Conservation (phyloP, 495 filamentous ascomycete genomes). For the Annulohypoxylon moriforme region DNA sequence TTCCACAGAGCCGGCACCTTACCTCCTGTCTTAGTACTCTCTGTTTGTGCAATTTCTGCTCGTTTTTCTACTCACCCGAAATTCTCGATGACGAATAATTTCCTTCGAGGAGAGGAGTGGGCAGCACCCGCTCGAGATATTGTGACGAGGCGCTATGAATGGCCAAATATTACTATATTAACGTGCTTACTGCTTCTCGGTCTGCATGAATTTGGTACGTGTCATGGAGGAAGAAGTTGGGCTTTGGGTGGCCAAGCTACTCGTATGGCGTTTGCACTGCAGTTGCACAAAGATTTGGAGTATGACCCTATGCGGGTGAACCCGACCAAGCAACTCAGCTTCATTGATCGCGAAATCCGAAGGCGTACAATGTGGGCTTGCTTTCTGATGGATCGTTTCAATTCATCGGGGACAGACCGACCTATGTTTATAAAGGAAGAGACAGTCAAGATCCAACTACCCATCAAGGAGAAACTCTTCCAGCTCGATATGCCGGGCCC, state of each 20-base stretch:
- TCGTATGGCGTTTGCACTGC: conserved; percentile 95
- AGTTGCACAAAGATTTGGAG: conserved; percentile 93
- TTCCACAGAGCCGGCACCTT: conserved; percentile 60
- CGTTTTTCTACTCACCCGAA: conserved; percentile 96
- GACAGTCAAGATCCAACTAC: conserved; percentile 87
- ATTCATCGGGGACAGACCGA: conserved; percentile 92
- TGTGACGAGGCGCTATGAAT: conserved; percentile 85
- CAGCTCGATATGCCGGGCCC: conserved; percentile 90
- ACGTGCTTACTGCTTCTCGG: conserved; percentile 89
- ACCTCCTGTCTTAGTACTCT: conserved; percentile 88
- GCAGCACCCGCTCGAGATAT: conserved; percentile 86
- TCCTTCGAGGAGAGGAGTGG: conserved; percentile 92
- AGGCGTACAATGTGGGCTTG: conserved; percentile 97
- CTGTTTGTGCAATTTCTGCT: conserved; percentile 91
- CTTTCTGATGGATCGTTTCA: conserved; percentile 97
- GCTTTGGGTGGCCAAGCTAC: conserved; percentile 93
- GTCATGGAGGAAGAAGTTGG: conserved; percentile 96
- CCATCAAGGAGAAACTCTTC: conserved; percentile 89
- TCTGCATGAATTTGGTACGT: conserved; percentile 95
- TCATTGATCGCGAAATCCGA: conserved; percentile 92
- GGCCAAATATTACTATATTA: conserved; percentile 94
- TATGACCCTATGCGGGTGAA: conserved; percentile 79
- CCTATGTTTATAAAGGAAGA: conserved; percentile 93
- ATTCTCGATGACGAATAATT: conserved; percentile 83
- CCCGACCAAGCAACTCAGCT: conserved; percentile 77